Conservation (phyloP, 495 filamentous ascomycete genomes). For the Apiosordaria backusii region DNA sequence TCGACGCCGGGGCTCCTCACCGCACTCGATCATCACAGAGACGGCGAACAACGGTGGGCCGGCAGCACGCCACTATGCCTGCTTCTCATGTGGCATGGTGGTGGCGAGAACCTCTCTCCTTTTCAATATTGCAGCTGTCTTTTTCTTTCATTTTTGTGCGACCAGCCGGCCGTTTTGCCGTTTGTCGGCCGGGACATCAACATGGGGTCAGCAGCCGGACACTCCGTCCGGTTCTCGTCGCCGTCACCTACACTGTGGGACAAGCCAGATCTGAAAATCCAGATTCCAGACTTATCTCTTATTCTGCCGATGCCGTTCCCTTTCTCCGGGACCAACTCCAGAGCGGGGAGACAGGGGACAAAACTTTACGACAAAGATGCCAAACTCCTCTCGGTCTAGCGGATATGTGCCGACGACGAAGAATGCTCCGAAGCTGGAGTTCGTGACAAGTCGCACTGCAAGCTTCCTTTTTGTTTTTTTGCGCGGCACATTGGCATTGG, state of each 20-base stretch:
- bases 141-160: background rate
- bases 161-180: background rate
- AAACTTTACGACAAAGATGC: background rate
- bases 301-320: background rate
- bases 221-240: background rate
- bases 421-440: background rate
- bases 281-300: background rate
- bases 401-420: background rate
- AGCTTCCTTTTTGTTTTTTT: background rate
- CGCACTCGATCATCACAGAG: background rate
- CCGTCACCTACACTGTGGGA: background rate
- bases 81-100: background rate
- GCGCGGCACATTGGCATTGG: background rate
- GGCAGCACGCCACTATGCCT: background rate
- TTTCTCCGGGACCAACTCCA: background rate
- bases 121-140: background rate
- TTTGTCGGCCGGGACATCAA: background rate
- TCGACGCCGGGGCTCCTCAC: background rate
- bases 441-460: slow-evolving; percentile 3
- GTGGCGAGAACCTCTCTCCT: background rate
- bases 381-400: background rate
- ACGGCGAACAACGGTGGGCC: too few species aligned
- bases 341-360: background rate
- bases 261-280: background rate
- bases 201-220: background rate